phyloP scores from a whole-genome alignment of 2,329 filamentous ascomycete genomes.

The Dissoconium aciculare region DNA sequence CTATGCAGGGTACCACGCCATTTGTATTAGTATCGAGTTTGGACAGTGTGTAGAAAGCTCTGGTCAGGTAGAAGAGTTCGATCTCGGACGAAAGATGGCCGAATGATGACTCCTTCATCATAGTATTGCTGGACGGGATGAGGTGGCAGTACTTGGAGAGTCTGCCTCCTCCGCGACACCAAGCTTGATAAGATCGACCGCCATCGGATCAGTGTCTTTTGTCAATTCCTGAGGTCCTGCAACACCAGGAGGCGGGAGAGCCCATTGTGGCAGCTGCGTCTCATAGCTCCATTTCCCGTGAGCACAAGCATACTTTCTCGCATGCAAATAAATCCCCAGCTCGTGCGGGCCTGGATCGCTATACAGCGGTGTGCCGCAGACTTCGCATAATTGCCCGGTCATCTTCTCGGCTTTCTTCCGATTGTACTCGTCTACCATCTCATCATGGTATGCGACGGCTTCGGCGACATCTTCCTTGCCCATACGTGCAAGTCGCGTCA shows the following conservation, averaged over 20 bases:
- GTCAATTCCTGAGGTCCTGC: conserved; percentile 56
- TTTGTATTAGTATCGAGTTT: no score
- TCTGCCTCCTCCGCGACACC: conserved; percentile 9
- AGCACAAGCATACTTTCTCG: conserved; percentile 72
- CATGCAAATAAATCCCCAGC: conserved; percentile 85
- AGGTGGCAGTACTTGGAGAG: not conserved
- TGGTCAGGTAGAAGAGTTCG: no score
- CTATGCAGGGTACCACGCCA: no score
- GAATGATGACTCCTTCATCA: no score
- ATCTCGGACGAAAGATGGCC: no score
- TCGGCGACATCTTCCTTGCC: conserved; percentile 87
- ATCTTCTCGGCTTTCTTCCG: conserved; percentile 85
- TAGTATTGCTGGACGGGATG: no score
- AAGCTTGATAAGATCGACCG: conserved; percentile 30
- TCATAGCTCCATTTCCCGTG: conserved; percentile 76
- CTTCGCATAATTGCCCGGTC: conserved; percentile 65
- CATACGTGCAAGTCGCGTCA: conserved; percentile 72
- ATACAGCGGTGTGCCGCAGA: conserved; percentile 80
- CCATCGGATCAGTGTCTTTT: conserved; percentile 32
- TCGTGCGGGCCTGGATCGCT: conserved; percentile 85
- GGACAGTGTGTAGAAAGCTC: no score
- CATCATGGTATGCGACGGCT: conserved; percentile 83
- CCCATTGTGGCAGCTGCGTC: conserved; percentile 75
- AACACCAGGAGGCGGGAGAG: conserved; percentile 58
- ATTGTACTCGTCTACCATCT: conserved; percentile 81